Conservation (phyloP, 2,329 filamentous ascomycete species). For the Talaromyces sp. region DNA sequence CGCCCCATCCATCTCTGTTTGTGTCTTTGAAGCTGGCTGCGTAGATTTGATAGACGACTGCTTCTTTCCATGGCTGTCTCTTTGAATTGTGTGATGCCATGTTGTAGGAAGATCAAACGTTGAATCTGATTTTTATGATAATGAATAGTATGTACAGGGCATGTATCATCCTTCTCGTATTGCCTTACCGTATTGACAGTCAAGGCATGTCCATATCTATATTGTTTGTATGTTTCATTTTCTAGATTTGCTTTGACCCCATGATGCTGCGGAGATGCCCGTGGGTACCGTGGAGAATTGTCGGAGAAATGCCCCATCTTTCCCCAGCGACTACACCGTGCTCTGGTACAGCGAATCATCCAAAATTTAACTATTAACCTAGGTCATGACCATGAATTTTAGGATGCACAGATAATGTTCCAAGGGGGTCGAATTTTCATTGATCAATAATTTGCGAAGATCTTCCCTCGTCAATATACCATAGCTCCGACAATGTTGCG, state of each 20-base stretch:
- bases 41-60: constrained; percentile 1
- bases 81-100: constrained; percentile 8
- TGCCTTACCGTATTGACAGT: not conserved
- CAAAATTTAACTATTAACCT: not conserved
- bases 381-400: not conserved
- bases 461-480: not conserved
- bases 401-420: not conserved
- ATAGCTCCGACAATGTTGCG: not conserved
- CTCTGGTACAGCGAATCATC: not conserved
- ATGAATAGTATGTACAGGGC: not conserved
- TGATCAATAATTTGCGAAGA: not conserved
- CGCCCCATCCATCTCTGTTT: not conserved
- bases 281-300: not conserved
- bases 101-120: not conserved
- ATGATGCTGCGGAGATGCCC: not conserved
- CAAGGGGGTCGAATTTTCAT: not conserved
- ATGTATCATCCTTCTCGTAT: not conserved
- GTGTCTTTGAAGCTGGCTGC: not conserved
- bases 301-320: not conserved
- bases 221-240: not conserved
- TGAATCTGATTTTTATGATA: not conserved
- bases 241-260: not conserved
- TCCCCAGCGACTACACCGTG: not conserved
- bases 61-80: constrained; percentile 11
- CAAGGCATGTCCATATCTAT: not conserved